Percentiles rank a stretch among this genome's conserved stretches.
Evolutionary conservation across 345 rosid genomes (phyloP).

Genomic region (Dovyalis caffra): DNA sequence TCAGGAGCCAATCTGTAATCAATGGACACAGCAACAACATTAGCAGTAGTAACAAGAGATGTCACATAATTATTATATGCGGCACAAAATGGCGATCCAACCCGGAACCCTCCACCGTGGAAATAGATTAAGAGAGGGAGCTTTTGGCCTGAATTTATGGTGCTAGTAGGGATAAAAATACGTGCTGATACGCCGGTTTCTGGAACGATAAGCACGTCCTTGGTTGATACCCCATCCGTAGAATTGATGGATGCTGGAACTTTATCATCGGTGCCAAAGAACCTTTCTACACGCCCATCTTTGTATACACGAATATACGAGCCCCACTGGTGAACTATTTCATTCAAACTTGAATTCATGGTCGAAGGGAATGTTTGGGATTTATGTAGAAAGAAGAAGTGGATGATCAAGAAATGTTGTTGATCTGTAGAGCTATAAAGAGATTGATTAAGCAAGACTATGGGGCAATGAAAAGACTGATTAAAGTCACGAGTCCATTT

Average conservation of each 20-base stretch:
- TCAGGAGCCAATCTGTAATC: conserved; percentile 44
- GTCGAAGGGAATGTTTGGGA: background rate
- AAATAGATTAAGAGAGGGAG: conserved; percentile 40
- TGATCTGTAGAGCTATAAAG: too few species aligned
- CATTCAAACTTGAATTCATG: background rate
- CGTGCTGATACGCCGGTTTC: conserved; percentile 25
- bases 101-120: conserved; percentile 40
- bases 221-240: conserved; percentile 28
- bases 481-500: too few species aligned
- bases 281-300: conserved; percentile 36
- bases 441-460: too few species aligned
- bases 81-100: conserved; percentile 26
- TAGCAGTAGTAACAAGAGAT: conserved; percentile 23
- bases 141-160: conserved; percentile 2
- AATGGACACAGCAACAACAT: conserved; percentile 29
- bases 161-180: conserved; percentile 26
- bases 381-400: background rate
- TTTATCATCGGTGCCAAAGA: conserved; percentile 14
- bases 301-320: conserved; percentile 27
- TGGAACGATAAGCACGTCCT: conserved; percentile 23
- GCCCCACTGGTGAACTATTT: conserved; percentile 16
- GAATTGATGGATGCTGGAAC: conserved; percentile 27
- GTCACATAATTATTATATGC: conserved; percentile 22
- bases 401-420: too few species aligned
- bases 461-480: too few species aligned